These are phyloP conservation scores for Teratosphaeria zuluensis DNA, from an alignment of 2,329 filamentous ascomycete genomes.

Conservation along the genomic window DNA sequence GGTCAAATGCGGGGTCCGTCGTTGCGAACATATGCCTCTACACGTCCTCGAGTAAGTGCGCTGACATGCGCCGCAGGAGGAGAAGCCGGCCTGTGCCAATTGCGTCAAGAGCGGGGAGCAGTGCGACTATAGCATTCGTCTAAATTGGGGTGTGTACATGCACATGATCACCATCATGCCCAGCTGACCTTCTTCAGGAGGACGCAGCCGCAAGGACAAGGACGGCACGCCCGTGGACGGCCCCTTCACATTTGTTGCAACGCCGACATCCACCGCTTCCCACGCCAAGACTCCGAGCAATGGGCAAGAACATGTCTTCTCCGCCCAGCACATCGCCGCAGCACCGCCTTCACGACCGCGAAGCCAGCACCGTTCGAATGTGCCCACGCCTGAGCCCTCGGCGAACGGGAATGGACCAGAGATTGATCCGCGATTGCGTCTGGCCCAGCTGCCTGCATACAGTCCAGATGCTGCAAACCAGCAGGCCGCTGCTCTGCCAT, in stretches of 20 bases:
- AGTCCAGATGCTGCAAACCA: background rate
- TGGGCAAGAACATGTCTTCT: slow-evolving; percentile 24
- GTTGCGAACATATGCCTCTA: background rate
- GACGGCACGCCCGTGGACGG: slow-evolving; percentile 20
- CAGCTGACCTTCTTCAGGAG: slow-evolving; percentile 22
- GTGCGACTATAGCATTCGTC: slow-evolving; percentile 71
- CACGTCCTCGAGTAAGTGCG: background rate
- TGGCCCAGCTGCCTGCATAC: slow-evolving; percentile 1
- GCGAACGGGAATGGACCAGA: slow-evolving; percentile 6
- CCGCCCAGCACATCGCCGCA: slow-evolving; percentile 22
- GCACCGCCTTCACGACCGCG: slow-evolving; percentile 11
- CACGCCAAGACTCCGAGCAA: slow-evolving; percentile 4
- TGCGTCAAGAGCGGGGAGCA: slow-evolving; percentile 58
- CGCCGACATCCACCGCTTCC: slow-evolving; percentile 6
- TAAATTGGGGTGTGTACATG: slow-evolving; percentile 58
- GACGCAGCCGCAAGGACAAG: slow-evolving; percentile 49
- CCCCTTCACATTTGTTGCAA: slow-evolving; percentile 21
- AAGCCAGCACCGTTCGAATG: slow-evolving; percentile 9
- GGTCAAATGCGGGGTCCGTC: slow-evolving; percentile 61
- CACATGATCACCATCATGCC: background rate
- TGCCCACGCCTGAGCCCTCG: slow-evolving; percentile 12
- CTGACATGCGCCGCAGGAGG: slow-evolving; percentile 37
- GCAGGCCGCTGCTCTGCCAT: background rate
- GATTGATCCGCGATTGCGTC: slow-evolving; percentile 13
- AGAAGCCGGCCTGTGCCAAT: slow-evolving; percentile 62